Percentiles rank a stretch among this genome's conserved stretches.
These are phyloP conservation scores for Kokia cookei DNA, from an alignment of 441 rosid species.

Conservation along the genomic window DNA sequence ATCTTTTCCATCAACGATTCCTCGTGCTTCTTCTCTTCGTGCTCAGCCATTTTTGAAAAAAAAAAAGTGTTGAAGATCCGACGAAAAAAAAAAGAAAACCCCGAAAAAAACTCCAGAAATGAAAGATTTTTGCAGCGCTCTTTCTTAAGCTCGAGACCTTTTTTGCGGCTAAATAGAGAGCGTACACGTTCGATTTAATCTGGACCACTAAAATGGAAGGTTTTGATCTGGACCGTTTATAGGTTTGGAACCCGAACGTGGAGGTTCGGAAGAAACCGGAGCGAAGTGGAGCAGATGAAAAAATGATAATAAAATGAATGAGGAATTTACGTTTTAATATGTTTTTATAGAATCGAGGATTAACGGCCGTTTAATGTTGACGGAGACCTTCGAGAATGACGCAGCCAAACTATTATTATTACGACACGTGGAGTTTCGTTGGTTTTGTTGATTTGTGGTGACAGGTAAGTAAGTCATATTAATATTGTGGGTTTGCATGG, in stretches of 20 bases:
- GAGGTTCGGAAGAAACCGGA: background rate
- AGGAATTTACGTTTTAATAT: background rate
- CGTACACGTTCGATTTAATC: slow-evolving; percentile 11
- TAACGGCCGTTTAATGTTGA: slow-evolving; percentile 16
- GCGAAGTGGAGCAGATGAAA: background rate
- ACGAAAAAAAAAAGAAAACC: background rate
- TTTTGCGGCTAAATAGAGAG: slow-evolving; percentile 4
- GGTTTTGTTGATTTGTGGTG: background rate
- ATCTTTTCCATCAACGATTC: slow-evolving; percentile 70
- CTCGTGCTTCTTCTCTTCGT: slow-evolving; percentile 45
- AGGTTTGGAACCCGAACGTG: slow-evolving; percentile 15
- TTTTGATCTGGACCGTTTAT: slow-evolving; percentile 24
- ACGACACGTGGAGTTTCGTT: background rate
- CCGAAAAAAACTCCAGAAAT: background rate
- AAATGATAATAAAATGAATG: background rate
- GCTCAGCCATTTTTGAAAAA: slow-evolving; percentile 41
- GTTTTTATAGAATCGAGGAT: background rate
- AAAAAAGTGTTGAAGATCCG: background rate
- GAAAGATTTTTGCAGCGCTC: background rate
- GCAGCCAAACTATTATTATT: background rate
- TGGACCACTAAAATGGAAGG: slow-evolving; percentile 11
- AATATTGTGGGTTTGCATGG: background rate
- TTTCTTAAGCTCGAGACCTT: background rate
- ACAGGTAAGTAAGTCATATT: background rate
- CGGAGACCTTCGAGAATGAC: background rate